Conservation (phyloP, 768 basidiomycete genomes). For the Phaffia australis region DNA sequence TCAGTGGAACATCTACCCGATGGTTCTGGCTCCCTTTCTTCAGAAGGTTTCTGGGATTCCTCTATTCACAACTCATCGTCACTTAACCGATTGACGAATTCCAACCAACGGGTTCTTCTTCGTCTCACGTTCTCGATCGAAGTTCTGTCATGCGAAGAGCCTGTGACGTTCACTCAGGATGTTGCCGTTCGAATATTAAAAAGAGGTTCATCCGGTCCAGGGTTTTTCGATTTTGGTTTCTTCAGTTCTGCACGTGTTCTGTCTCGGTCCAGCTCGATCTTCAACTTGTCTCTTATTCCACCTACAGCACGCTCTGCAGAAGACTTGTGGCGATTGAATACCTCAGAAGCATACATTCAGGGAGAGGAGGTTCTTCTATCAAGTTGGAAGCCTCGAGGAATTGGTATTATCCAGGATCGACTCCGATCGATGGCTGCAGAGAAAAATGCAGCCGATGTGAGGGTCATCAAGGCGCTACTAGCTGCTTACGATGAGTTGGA, state of each 20-base stretch:
- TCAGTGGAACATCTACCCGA: constrained; percentile 34
- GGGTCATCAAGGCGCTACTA: constrained; percentile 70
- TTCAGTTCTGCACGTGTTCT: constrained; percentile 68
- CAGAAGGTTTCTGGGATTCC: constrained; percentile 81
- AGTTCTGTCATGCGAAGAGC: constrained; percentile 72
- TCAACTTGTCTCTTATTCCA: constrained; percentile 67
- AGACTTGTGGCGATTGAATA: constrained; percentile 91
- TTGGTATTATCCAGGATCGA: constrained; percentile 82
- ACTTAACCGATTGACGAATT: constrained; percentile 71
- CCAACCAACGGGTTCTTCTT: constrained; percentile 66
- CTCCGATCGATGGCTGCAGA: constrained; percentile 60
- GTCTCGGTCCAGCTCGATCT: constrained; percentile 70
- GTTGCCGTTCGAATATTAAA: constrained; percentile 70
- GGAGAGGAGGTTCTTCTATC: constrained; percentile 70
- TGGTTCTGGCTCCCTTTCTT: constrained; percentile 61
- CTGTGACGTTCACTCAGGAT: constrained; percentile 81
- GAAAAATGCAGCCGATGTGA: constrained; percentile 72
- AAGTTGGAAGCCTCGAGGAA: constrained; percentile 75
- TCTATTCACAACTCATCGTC: constrained; percentile 75
- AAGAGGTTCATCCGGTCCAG: constrained; percentile 66
- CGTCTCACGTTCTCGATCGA: constrained; percentile 66
- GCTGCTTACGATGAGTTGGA: constrained; percentile 31
- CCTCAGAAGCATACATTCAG: constrained; percentile 71
- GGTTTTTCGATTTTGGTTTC: constrained; percentile 63
- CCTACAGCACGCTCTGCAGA: constrained; percentile 72